Base-by-base conservation (phyloP, 2,329 filamentous ascomycete species). In the Neonectria sp. region DNA sequence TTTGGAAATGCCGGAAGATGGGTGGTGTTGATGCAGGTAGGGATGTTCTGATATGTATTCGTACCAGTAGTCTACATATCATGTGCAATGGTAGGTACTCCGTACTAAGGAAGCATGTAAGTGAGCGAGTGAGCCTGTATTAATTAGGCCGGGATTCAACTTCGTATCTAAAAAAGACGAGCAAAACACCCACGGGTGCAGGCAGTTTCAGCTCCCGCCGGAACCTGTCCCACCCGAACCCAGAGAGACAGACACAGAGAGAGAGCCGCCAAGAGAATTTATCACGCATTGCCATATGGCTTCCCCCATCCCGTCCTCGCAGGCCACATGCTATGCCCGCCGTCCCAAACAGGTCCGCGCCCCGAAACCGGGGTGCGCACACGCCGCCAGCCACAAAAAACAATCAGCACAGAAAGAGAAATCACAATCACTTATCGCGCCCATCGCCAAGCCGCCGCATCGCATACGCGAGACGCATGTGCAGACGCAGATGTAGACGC, bases 401-500 rank as follows among this genome's bases (percentile, higher is more conserved):
- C 37, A 55, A 13, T 55, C 51, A n/a, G 5, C 12, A 31, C 17
- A 51, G 35, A 15, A 37, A 37, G 35, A 37, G 15, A 37, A 37
- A 37, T 17, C 45, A 21, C 43, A n/a, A 5, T 65, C 46, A 64
- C 61, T 51, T 65, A 57, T 58, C 66, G 60, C 55, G 57, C n/a
- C 63, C 55, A 68, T 68, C 66, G 66, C 66, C 66, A 68, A 68
- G 66, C 49, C 55, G 66, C 67, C 43, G 63, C 63, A 68, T 67
- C 49, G 66, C 66, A 68, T 68, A 35, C 51, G 45, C 60, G 53
- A 55, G 40, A 55, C 51, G 43, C 60, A 62, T 60, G 40, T 45
- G 40, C 40, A 45, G 40, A 29, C 58, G 49, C 40, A 61, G 57
- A 13, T 45, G 40, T n/a, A 45, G 40, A 29, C 58, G 49, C 40